A percentile compares a stretch with the other conserved stretches of the same genome.
phyloP scores from a whole-genome alignment of 208 protist species.

The Spongospora subterranea region DNA sequence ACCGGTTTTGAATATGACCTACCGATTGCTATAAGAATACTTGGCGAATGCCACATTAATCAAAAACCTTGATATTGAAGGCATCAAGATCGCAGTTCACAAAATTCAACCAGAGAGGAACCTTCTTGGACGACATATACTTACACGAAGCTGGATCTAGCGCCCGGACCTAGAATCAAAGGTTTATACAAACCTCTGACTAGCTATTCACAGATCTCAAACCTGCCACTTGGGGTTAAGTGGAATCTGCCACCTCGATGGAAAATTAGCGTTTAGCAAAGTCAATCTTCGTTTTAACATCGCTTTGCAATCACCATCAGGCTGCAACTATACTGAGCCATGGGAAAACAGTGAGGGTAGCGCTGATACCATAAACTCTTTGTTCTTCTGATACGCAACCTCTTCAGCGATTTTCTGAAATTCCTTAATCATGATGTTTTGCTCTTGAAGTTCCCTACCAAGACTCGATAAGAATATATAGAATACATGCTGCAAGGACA shows the following conservation, averaged over 20 bases:
- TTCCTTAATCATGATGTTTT: conserved; percentile 45
- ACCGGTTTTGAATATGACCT: conserved; percentile 75
- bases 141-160: conserved; percentile 81
- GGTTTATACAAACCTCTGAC: neutral
- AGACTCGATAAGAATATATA: neutral
- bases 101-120: conserved; percentile 85
- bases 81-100: conserved; percentile 80
- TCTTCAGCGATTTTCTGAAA: conserved; percentile 58
- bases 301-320: conserved; percentile 18
- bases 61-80: conserved; percentile 56
- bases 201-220: neutral
- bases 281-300: neutral
- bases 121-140: conserved; percentile 89
- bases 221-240: conserved; percentile 58
- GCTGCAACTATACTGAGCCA: neutral
- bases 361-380: conserved; percentile 17
- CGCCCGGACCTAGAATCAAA: neutral
- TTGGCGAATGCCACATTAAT: neutral
- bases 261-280: conserved; percentile 10
- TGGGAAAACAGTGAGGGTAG: neutral
- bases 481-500: neutral
- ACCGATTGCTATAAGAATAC: conserved; percentile 62
- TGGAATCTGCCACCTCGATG: conserved; percentile 40
- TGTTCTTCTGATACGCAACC: conserved; percentile 14
- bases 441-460: conserved; percentile 16